Evolutionary conservation across 1,284 basidiomycete species (phyloP), one percentile per base, ranked within the genome.

Genomic region (Ustilago shanxiensis): DNA sequence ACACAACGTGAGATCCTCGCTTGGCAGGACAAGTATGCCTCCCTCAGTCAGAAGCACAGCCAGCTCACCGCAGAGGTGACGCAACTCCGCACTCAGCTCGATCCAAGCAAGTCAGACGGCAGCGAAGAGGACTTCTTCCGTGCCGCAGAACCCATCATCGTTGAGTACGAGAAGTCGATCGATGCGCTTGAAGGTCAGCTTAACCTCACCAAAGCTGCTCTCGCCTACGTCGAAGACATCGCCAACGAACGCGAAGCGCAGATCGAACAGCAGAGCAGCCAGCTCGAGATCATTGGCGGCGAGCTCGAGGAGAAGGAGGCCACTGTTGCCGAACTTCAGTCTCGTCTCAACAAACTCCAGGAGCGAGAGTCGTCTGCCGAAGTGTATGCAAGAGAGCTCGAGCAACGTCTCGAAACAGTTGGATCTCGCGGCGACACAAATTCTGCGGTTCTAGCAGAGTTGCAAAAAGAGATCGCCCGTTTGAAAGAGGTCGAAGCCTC

Each of bases 121-220:
- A 90, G 90, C n/a, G 91, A 39, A 91, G 67, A 86, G 18, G 93
- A 93, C 86, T 98, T 98, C 85, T 93, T 97, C 83, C 93, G 95
- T 86, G 96, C 97, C 65, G 95, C 98, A 22, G 95, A 95, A 39
- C 96, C 96, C 8, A 95, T 99, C 80, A 98, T 99, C 68, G 83
- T 85, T 50, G 96, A 98, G 88, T 99, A 99, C 87, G 96, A 99
- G 88, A 95, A 96, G 89, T 95, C 95, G 1, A 95, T 99, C 77
- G 91, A 92, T 52, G 92, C 94, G 1, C 92, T 99, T 89, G 97
- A 99, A 86, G 94, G 95, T 1, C 93, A 98, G 86, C 90, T 98
- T 62, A 94, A 91, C 80, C 89, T 98, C 59, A 94, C 94, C 79
- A 91, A 93, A 70, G 94, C 93, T 1, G 95, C 95, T 18, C 88